These are phyloP conservation scores for Picea glauca DNA, from an alignment of 75 land plant species.

Conservation along the genomic window DNA sequence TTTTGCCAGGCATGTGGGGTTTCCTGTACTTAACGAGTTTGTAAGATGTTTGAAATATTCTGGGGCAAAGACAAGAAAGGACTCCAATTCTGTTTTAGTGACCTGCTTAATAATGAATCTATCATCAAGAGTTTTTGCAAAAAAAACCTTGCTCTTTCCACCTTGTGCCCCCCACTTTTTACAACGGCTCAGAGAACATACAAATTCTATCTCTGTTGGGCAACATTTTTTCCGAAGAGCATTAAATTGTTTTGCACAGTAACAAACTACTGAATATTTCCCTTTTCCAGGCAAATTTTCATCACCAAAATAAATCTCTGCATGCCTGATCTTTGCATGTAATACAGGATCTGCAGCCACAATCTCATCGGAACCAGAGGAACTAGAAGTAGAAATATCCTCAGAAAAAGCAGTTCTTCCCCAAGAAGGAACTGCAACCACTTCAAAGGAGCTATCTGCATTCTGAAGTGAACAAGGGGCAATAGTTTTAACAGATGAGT, in stretches of 20 bases:
- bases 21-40: slow-evolving; percentile 56
- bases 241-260: slow-evolving; percentile 74
- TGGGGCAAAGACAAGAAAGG: slow-evolving; percentile 84
- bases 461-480: slow-evolving; percentile 16
- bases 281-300: slow-evolving; percentile 37
- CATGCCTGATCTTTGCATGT: slow-evolving; percentile 29
- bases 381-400: slow-evolving; percentile 32
- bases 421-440: slow-evolving; percentile 17
- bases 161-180: slow-evolving; percentile 97
- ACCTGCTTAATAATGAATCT: slow-evolving; percentile 95
- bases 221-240: slow-evolving; percentile 72
- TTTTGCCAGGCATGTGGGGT: slow-evolving; percentile 95
- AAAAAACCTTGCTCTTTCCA: slow-evolving; percentile 93
- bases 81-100: slow-evolving; percentile 82
- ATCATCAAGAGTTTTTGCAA: slow-evolving; percentile 95
- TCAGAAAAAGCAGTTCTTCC: slow-evolving; percentile 20
- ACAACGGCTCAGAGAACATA: slow-evolving; percentile 86
- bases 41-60: slow-evolving; percentile 81
- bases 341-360: background rate
- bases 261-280: slow-evolving; percentile 67
- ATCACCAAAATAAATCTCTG: slow-evolving; percentile 40
- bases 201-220: slow-evolving; percentile 67
- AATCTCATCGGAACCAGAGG: slow-evolving; percentile 32
- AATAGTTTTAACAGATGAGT: slow-evolving; percentile 11
- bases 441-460: slow-evolving; percentile 28